Evolutionary conservation across 805 yeast species (phyloP), one percentile per base, ranked within the genome.

Genomic region (Hemisphaericaspora nanyangensis): DNA sequence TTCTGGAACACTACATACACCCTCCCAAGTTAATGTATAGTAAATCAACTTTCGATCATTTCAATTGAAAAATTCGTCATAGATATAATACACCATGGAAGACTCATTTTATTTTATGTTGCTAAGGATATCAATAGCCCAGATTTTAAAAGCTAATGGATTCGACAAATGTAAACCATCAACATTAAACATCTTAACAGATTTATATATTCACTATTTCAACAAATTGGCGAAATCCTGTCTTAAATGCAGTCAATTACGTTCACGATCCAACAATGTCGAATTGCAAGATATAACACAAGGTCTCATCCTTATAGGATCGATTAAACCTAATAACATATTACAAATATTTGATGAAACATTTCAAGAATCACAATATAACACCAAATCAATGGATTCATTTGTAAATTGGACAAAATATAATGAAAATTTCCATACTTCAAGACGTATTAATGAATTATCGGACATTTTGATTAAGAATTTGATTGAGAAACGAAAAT

Each of bases 81-180:
- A n/a, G n/a, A n/a, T n/a, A n/a, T n/a, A n/a, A n/a, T n/a, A n/a
- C n/a, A 22, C 8, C 26, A 64, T 67, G 71, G 70, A 65, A 34
- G 72, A 65, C 30, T 49, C 64, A 15, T 65, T 68, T 44, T 61
- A 65, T 42, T 68, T 64, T 45, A 57, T 66, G 29, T 43, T 68
- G 32, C 51, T 68, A 19, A 53, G 71, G 37, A 51, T 69, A 35
- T 64, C 72, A 7, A 56, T 68, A 24, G 70, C 76, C 1, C 81
- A 82, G 61, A 65, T 82, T 4, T 70, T 91, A 37, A 79, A 87
- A 45, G 79, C 93, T 0, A 76, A 80, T 22, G 99, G 99, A 0
- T 87, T 89, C 52, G 96, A 87, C 45, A 74, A 80, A 50, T 80
- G 90, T 46, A 71, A 80, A 37, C 85, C 91, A 6, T 68, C 77